phyloP scores from a whole-genome alignment of 352 stramenopile species.

The Aphanomyces invadans region DNA sequence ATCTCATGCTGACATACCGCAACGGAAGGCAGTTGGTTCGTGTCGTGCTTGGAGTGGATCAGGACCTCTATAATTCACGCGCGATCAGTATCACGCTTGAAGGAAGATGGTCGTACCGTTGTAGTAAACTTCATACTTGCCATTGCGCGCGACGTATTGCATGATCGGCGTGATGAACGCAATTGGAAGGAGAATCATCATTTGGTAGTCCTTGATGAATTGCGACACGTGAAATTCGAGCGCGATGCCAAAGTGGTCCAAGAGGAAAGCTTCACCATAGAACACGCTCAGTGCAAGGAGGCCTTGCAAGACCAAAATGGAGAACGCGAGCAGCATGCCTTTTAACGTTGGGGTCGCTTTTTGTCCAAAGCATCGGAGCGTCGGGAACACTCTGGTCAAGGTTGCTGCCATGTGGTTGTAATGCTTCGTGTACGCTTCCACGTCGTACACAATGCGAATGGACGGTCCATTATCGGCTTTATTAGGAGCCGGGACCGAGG shows the following conservation, averaged over 20 bases:
- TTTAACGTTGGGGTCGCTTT: background rate
- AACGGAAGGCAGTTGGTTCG: conserved; percentile 2
- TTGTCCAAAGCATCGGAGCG: conserved; percentile 28
- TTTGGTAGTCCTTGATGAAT: conserved; percentile 18
- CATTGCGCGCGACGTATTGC: conserved; percentile 9
- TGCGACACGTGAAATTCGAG: background rate
- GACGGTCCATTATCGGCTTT: background rate
- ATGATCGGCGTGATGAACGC: conserved; percentile 13
- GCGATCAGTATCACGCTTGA: background rate
- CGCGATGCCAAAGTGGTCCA: conserved; percentile 5
- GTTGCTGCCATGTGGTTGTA: conserved; percentile 18
- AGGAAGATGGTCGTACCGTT: conserved; percentile 12
- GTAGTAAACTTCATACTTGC: conserved; percentile 17
- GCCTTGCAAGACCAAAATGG: conserved; percentile 3
- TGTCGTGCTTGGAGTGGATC: conserved; percentile 5
- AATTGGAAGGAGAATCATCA: background rate
- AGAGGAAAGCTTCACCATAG: conserved; percentile 18
- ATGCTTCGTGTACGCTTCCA: background rate
- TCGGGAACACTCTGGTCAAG: conserved; percentile 21
- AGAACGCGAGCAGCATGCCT: conserved; percentile 5
- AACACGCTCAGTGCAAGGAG: conserved; percentile 5
- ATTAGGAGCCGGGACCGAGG: background rate
- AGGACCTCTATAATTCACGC: background rate
- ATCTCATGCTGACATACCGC: background rate
- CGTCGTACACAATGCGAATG: conserved; percentile 24